Base-by-base conservation (phyloP, 768 basidiomycete species). In the Panaeolus papilionaceus region DNA sequence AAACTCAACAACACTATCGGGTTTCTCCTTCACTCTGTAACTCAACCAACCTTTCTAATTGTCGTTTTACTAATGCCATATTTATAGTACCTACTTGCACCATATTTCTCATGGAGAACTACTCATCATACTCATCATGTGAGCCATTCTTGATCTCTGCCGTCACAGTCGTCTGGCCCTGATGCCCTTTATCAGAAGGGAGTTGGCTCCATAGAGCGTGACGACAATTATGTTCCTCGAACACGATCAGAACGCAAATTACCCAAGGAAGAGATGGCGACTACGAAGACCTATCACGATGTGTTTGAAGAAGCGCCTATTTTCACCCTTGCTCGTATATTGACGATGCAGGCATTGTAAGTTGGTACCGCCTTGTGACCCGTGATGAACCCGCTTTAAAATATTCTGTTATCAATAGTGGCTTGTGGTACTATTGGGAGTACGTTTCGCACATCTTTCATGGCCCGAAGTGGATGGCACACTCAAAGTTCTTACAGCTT, bases 201-300 rank as follows among this genome's bases (percentile, higher is more conserved):
- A 70, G 90, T 91, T 65, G 86, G 86, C 47, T 91, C 91, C 0
- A 91, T 92, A 78, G 90, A 91, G 73, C 80, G 88, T 18, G 92
- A 95, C 72, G 91, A 93, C 75, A 92, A 92, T 70, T 91, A 88
- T 67, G 86, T 92, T 5, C 90, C 89, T 54, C 80, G 83, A 66
- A 77, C 78, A 63, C 79, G 79, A 44, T 78, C 77, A 64, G 78
- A 81, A 66, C 83, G 76, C 67, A 77, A 78, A 33, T 75, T 86
- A 4, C 85, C 85, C 0, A 71, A 78, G 4, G 77, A 80, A 69
- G 75, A 75, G 61, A 73, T 71, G 28, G 81, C 81, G 2, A 81
- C 78, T 1, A 77, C 74, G 40, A 70, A 77, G 12, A 83, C 85
- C 71, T 87, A 86, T 70, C 73, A 76, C 3, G 84, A 87, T 61